phyloP scores from a whole-genome alignment of 23 red algal genomes.

The Gracilariopsis chorda region DNA sequence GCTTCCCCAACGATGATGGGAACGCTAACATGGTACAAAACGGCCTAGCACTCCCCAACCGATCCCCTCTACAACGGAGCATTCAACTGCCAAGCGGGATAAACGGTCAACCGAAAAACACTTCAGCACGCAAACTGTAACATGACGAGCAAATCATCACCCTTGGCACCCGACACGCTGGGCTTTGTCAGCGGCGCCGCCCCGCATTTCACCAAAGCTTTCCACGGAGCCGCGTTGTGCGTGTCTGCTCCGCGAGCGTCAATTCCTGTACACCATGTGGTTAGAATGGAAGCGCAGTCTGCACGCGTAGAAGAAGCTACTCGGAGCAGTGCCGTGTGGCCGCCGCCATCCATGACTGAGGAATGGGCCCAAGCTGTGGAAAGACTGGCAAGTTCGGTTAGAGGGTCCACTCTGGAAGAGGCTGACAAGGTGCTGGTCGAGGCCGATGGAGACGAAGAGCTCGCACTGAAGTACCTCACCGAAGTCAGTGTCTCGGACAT shows the following conservation, averaged over 20 bases:
- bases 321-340: not conserved
- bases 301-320: not conserved
- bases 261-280: no score
- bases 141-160: not conserved
- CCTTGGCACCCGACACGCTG: not conserved
- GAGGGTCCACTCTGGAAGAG: not conserved
- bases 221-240: not conserved
- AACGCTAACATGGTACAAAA: no score
- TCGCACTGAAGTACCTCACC: constrained; percentile 15
- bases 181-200: not conserved
- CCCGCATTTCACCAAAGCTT: not conserved
- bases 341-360: constrained; percentile 47
- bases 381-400: constrained; percentile 19
- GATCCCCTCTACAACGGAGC: no score
- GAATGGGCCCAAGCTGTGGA: constrained; percentile 64
- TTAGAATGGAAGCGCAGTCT: not conserved
- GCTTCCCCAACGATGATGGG: no score
- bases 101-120: no score
- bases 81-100: no score
- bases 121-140: no score
- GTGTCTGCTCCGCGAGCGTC: no score
- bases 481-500: constrained; percentile 23
- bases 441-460: constrained; percentile 45
- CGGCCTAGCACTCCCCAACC: no score
- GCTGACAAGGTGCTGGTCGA: constrained; percentile 20